These are phyloP conservation scores for Neofusicoccum parvum DNA, from an alignment of 2,329 filamentous ascomycete genomes.

Conservation along the genomic window DNA sequence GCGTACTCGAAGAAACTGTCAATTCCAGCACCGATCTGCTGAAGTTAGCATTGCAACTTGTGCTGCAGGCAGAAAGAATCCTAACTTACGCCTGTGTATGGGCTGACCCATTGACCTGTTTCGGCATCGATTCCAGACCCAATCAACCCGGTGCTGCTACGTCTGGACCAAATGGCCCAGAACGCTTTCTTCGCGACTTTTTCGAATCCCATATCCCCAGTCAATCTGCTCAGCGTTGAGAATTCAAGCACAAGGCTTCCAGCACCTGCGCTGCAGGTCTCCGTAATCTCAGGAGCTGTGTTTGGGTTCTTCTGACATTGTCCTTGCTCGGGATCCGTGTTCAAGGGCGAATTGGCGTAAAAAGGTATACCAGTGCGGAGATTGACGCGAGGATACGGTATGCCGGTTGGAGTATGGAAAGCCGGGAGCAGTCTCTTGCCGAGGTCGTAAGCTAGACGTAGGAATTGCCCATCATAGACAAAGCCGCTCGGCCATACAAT, in stretches of 20 bases:
- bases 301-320: slow-evolving; percentile 49
- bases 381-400: slow-evolving; percentile 94
- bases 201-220: slow-evolving; percentile 85
- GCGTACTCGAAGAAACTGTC: slow-evolving; percentile 99
- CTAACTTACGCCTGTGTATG: slow-evolving; percentile 69
- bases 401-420: slow-evolving; percentile 86
- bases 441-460: slow-evolving; percentile 86
- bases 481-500: slow-evolving; percentile 78
- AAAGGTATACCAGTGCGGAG: slow-evolving; percentile 88
- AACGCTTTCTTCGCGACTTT: slow-evolving; percentile 88
- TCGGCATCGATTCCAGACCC: slow-evolving; percentile 93
- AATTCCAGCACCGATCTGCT: slow-evolving; percentile 82
- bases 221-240: slow-evolving; percentile 83
- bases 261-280: slow-evolving; percentile 96
- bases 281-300: slow-evolving; percentile 72
- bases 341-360: slow-evolving; percentile 82
- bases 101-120: slow-evolving; percentile 82
- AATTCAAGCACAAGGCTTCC: slow-evolving; percentile 94
- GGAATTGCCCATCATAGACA: slow-evolving; percentile 82
- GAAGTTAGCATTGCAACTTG: slow-evolving; percentile 14
- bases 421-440: slow-evolving; percentile 83
- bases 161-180: slow-evolving; percentile 91
- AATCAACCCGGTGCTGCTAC: slow-evolving; percentile 83
- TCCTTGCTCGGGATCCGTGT: slow-evolving; percentile 56
- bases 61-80: slow-evolving; percentile 3